phyloP scores from a whole-genome alignment of 176 grass and related monocot species.

The Hordeum marinum region DNA sequence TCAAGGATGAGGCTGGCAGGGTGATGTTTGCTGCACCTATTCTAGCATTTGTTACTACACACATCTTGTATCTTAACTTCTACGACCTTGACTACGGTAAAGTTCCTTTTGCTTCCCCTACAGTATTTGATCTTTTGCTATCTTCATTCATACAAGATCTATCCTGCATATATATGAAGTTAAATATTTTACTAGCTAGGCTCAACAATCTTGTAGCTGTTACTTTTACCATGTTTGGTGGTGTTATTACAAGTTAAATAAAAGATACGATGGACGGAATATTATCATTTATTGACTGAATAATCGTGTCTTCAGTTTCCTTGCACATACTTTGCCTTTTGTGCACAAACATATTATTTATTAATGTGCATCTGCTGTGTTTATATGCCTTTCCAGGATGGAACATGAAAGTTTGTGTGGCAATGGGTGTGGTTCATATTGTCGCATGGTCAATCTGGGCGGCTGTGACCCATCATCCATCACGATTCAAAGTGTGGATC shows the following conservation, averaged over 20 bases:
- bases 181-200: background rate
- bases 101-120: conserved; percentile 14
- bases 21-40: conserved; percentile 93
- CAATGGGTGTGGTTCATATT: conserved; percentile 72
- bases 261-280: background rate
- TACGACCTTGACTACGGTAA: conserved; percentile 88
- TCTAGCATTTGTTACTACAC: conserved; percentile 93
- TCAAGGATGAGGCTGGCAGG: conserved; percentile 88
- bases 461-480: conserved; percentile 55
- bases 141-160: background rate
- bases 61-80: conserved; percentile 96
- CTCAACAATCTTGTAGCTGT: background rate
- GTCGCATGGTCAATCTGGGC: conserved; percentile 82
- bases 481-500: conserved; percentile 66
- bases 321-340: background rate
- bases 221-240: conserved; percentile 15
- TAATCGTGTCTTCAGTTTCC: background rate
- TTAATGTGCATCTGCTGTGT: background rate
- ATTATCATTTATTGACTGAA: background rate
- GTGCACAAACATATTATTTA: background rate
- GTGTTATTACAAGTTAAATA: background rate
- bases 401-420: conserved; percentile 97
- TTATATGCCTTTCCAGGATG: conserved; percentile 56
- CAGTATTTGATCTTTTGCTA: background rate
- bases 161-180: background rate